A percentile compares a stretch with the other conserved stretches of the same genome.
phyloP scores from a whole-genome alignment of 306 rosid species.

The Lathyrus tuberosus region DNA sequence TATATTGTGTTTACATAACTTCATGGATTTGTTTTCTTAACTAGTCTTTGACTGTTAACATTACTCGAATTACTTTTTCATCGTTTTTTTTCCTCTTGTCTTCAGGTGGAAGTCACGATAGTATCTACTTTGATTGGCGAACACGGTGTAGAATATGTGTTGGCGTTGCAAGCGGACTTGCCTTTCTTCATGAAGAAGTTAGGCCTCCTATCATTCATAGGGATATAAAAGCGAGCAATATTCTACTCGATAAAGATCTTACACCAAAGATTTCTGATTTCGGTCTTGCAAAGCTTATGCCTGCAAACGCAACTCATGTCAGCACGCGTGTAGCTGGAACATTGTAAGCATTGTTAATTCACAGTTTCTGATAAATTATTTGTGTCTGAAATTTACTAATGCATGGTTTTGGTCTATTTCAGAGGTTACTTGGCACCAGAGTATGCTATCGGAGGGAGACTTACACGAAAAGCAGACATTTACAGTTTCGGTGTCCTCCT shows the following conservation, averaged over 20 bases:
- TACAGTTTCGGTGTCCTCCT: constrained; percentile 95
- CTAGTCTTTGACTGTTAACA: constrained; percentile 14
- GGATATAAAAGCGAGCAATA: constrained; percentile 97
- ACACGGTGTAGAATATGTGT: constrained; percentile 61
- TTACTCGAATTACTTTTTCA: constrained; percentile 9
- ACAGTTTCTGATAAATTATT: constrained; percentile 11
- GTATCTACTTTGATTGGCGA: constrained; percentile 66
- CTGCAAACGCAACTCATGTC: constrained; percentile 80
- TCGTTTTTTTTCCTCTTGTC: constrained; percentile 33
- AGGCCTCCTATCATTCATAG: constrained; percentile 87
- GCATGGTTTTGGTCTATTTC: constrained; percentile 40
- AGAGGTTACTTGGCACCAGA: constrained; percentile 99
- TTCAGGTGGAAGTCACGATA: constrained; percentile 63
- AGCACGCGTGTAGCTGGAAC: constrained; percentile 99
- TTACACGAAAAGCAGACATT: constrained; percentile 84
- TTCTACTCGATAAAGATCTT: constrained; percentile 77
- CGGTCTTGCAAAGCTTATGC: constrained; percentile 94
- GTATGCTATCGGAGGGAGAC: constrained; percentile 82
- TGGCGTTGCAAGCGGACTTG: constrained; percentile 84
- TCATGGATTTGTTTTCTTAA: constrained; percentile 15
- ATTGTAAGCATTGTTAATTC: constrained; percentile 59
- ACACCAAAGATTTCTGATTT: constrained; percentile 90
- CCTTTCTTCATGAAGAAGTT: constrained; percentile 90
- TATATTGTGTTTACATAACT: constrained; percentile 4
- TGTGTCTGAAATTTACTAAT: constrained; percentile 25